Conservation (phyloP, 495 filamentous ascomycete species). For the Delitschia confertaspora region DNA sequence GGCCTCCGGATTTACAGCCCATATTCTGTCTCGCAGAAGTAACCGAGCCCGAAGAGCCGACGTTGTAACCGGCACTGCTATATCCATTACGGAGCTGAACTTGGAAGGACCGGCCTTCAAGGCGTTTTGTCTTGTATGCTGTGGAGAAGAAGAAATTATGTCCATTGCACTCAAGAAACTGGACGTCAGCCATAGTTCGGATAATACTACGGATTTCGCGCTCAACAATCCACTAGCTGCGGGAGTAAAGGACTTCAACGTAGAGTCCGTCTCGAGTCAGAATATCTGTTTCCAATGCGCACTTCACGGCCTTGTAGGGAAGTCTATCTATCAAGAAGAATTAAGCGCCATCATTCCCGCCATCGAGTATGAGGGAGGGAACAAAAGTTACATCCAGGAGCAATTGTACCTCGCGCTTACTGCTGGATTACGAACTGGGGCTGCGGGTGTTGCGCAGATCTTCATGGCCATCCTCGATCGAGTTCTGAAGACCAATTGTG, state of each 20-base stretch:
- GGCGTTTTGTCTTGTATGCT: constrained; percentile 35
- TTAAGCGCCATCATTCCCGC: constrained; percentile 14
- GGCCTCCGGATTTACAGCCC: constrained; percentile 20
- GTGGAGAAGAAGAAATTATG: constrained; percentile 32
- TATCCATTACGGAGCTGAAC: constrained; percentile 18
- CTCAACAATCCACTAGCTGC: constrained; percentile 23
- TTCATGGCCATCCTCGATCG: constrained; percentile 34
- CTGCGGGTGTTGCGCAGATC: constrained; percentile 29
- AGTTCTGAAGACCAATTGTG: constrained; percentile 31
- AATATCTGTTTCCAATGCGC: constrained; percentile 23
- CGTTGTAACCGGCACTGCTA: constrained; percentile 17
- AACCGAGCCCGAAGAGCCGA: constrained; percentile 30
- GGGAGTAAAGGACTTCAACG: constrained; percentile 3
- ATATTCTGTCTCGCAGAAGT: constrained; percentile 30
- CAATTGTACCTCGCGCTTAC: constrained; percentile 30
- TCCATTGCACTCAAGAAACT: constrained; percentile 34
- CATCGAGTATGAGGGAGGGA: constrained; percentile 22
- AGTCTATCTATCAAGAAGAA: constrained; percentile 28
- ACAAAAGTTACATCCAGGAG: constrained; percentile 30
- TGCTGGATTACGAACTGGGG: constrained; percentile 16
- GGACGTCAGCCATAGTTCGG: constrained; percentile 8
- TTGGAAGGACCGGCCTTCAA: constrained; percentile 21
- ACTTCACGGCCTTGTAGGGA: constrained; percentile 14
- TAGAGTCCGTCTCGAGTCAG: constrained; percentile 17
- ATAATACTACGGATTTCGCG: constrained; percentile 30